phyloP scores from a whole-genome alignment of 208 protist genomes.

The Leishmania guyanensis region DNA sequence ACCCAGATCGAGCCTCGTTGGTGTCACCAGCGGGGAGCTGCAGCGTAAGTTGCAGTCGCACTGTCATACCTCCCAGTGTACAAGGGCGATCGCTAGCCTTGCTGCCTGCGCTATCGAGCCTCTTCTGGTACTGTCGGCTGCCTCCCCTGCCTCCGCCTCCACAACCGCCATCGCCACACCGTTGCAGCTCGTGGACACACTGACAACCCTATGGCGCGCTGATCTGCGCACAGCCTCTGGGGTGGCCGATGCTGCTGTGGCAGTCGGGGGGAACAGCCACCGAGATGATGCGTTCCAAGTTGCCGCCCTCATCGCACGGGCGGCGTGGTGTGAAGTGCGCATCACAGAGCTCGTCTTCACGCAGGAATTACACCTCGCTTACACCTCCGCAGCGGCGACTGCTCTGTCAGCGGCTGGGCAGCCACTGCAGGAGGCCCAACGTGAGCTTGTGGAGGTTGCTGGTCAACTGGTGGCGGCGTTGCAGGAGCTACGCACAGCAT shows the following conservation, averaged over 20 bases:
- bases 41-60: slow-evolving; percentile 8
- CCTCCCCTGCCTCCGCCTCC: not conserved
- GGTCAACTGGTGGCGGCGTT: slow-evolving; percentile 21
- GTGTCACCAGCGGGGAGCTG: not conserved
- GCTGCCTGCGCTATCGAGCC: slow-evolving; percentile 24
- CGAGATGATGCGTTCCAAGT: not conserved
- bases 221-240: not conserved
- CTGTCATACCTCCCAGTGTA: not conserved
- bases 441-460: slow-evolving; percentile 11
- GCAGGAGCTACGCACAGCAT: slow-evolving; percentile 25
- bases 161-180: not conserved
- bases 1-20: not conserved
- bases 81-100: slow-evolving; percentile 6
- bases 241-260: not conserved
- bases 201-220: slow-evolving; percentile 7
- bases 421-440: slow-evolving; percentile 12
- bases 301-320: slow-evolving; percentile 22
- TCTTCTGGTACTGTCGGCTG: not conserved
- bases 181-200: slow-evolving; percentile 5
- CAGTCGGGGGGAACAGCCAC: not conserved
- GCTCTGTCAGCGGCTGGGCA: not conserved
- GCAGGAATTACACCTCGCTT: slow-evolving; percentile 21
- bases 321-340: slow-evolving; percentile 33
- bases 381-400: not conserved
- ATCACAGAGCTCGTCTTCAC: slow-evolving; percentile 25